Evolutionary conservation across 306 rosid species (phyloP).

Genomic region (Citrullus amarus): DNA sequence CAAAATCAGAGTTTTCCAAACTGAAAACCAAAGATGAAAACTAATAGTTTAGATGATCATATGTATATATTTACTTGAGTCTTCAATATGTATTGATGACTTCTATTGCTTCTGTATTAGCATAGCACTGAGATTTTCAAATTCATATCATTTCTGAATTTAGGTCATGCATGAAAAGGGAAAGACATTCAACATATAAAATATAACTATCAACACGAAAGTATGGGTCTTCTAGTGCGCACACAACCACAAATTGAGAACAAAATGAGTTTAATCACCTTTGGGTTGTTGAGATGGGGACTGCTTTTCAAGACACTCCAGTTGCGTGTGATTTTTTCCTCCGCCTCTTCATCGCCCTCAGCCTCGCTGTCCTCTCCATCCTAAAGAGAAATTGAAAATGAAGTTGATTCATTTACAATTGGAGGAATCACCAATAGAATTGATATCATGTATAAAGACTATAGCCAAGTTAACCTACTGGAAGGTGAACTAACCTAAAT

Average conservation of each 20-base stretch:
- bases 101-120: background rate
- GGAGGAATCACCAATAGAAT: constrained; percentile 9
- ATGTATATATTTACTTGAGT: background rate
- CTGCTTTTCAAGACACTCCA: constrained; percentile 88
- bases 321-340: constrained; percentile 57
- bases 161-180: background rate
- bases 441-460: background rate
- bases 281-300: constrained; percentile 58
- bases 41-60: background rate
- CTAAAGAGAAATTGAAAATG: constrained; percentile 19
- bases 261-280: constrained; percentile 31
- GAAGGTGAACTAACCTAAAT: background rate
- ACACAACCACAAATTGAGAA: background rate
- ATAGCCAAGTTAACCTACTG: background rate
- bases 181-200: background rate
- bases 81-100: background rate
- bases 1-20: background rate
- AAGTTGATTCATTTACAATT: background rate
- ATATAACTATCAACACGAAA: background rate
- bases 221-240: background rate
- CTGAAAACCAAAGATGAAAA: background rate
- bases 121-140: background rate
- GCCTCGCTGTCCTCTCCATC: constrained; percentile 71
- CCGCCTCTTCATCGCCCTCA: constrained; percentile 40
- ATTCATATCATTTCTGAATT: background rate